Conservation (phyloP, 805 yeast genomes). For the Wickerhamomyces alni region DNA sequence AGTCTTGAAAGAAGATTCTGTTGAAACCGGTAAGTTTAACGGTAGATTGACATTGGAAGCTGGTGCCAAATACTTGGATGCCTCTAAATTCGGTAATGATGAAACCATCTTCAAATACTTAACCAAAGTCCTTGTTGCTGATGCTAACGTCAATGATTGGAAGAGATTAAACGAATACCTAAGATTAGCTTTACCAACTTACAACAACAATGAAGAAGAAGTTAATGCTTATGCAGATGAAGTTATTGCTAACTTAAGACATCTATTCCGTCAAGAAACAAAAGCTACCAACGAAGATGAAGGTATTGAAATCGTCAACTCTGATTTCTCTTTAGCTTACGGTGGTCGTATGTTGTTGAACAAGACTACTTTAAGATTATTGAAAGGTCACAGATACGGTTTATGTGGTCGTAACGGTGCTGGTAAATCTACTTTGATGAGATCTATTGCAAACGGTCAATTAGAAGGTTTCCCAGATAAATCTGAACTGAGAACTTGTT, state of each 20-base stretch:
- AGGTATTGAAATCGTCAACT: conserved; percentile 86
- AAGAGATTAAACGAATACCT: conserved; percentile 53
- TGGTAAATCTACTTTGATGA: conserved; percentile 95
- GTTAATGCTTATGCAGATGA: conserved; percentile 35
- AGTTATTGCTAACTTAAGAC: conserved; percentile 43
- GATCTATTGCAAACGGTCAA: conserved; percentile 94
- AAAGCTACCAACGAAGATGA: conserved; percentile 61
- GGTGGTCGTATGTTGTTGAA: conserved; percentile 96
- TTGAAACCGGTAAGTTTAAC: conserved; percentile 65
- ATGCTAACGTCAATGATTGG: conserved; percentile 73
- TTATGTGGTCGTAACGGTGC: conserved; percentile 98
- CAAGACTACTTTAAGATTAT: conserved; percentile 80
- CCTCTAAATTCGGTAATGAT: conserved; percentile 28
- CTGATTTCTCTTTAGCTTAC: conserved; percentile 93
- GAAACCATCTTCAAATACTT: conserved; percentile 42
- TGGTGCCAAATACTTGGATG: conserved; percentile 39
- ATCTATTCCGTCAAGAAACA: conserved; percentile 46
- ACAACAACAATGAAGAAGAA: conserved; percentile 31
- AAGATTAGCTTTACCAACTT: conserved; percentile 31
- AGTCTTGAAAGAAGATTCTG: conserved; percentile 79
- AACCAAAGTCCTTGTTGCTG: conserved; percentile 46
- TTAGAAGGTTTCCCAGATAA: conserved; percentile 95
- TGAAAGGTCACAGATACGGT: conserved; percentile 96
- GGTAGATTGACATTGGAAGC: conserved; percentile 61
- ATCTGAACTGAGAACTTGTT: conserved; percentile 82